Evolutionary conservation across 2,329 filamentous ascomycete species (phyloP), one percentile per base, ranked within the genome.

Genomic region (Eutypella sp.): DNA sequence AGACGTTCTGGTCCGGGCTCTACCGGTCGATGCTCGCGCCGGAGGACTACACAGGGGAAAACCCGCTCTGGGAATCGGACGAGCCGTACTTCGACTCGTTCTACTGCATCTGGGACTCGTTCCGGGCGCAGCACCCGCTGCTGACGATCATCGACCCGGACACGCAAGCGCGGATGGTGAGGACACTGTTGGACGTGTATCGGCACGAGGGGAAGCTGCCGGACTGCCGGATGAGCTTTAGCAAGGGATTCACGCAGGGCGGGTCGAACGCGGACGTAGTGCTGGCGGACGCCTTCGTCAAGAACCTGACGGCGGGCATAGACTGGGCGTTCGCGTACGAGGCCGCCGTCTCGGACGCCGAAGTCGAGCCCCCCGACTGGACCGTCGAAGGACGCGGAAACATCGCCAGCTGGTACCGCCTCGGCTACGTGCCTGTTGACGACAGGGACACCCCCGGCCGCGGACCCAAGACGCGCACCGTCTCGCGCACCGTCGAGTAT

Each of bases 401-500:
- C 4, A 71, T 91, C 6, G 71, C 73, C 10, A 84, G 80, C 59
- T 91, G 87, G 85, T 85, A 85, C 56, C 67, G 58, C 0, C 70
- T 88, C 1, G 78, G 81, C 10, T 92, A 87, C 60, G 86, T 92
- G 20, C 87, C 87, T 0, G 75, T 72, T 7, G 75, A 87, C 45
- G 84, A 90, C 58, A 71, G 72, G 15, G 85, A 89, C 59, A 70
- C 69, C 0, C 68, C 75, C 25, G 82, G 83, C 13, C 74, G 75
- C 4, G 87, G 87, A 0, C 79, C 82, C 0, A 76, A 79, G 54
- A 87, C 82, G 1, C 80, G 87, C 13, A 83, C 76, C 43, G 78
- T 91, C 16, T 88, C 82, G 2, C 76, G 87, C 3, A 89, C 85
- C 0, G 80, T 91, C 4, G 87, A 91, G 62, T 92, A 91, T 61